Conservation (phyloP, 1,284 basidiomycete species). For the Ustilago sp. region DNA sequence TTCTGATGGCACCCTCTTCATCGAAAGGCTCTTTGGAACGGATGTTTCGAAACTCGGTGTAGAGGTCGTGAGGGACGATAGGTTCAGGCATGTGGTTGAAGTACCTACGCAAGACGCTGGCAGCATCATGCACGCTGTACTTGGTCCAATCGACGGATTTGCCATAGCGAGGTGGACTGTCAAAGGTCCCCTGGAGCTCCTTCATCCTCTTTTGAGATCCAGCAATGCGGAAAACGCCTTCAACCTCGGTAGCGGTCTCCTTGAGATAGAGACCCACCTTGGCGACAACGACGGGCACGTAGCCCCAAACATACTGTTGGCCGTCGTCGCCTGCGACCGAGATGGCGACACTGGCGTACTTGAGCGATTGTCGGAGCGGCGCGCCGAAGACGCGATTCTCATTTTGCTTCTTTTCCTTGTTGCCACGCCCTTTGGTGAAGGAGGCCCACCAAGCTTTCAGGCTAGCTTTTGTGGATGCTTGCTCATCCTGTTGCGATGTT, state of each 20-base stretch:
- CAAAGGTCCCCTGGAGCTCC: slow-evolving; percentile 90
- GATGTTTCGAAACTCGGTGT: slow-evolving; percentile 86
- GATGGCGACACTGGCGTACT: slow-evolving; percentile 91
- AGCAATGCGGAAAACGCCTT: slow-evolving; percentile 86
- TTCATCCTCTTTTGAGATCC: slow-evolving; percentile 91
- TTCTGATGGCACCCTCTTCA: slow-evolving; percentile 54
- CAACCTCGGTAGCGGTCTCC: slow-evolving; percentile 81
- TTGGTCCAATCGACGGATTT: slow-evolving; percentile 91
- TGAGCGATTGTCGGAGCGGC: slow-evolving; percentile 83
- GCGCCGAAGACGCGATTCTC: slow-evolving; percentile 78
- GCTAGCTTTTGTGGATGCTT: slow-evolving; percentile 57
- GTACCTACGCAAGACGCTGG: slow-evolving; percentile 93
- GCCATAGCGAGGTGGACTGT: slow-evolving; percentile 88
- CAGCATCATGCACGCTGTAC: slow-evolving; percentile 94
- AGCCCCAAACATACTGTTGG: slow-evolving; percentile 73
- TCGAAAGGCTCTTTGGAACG: slow-evolving; percentile 70
- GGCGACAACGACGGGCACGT: slow-evolving; percentile 95
- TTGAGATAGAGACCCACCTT: slow-evolving; percentile 80
- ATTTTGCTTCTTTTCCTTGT: slow-evolving; percentile 48
- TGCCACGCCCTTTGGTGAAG: slow-evolving; percentile 52
- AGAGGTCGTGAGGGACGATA: slow-evolving; percentile 87
- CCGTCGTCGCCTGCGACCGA: slow-evolving; percentile 79
- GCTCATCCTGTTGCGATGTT: slow-evolving; percentile 45
- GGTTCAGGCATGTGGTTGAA: slow-evolving; percentile 96
- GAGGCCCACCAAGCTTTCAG: slow-evolving; percentile 61